phyloP scores from a whole-genome alignment of 2,329 filamentous ascomycete genomes.

The Ophiostoma pallidulum region DNA sequence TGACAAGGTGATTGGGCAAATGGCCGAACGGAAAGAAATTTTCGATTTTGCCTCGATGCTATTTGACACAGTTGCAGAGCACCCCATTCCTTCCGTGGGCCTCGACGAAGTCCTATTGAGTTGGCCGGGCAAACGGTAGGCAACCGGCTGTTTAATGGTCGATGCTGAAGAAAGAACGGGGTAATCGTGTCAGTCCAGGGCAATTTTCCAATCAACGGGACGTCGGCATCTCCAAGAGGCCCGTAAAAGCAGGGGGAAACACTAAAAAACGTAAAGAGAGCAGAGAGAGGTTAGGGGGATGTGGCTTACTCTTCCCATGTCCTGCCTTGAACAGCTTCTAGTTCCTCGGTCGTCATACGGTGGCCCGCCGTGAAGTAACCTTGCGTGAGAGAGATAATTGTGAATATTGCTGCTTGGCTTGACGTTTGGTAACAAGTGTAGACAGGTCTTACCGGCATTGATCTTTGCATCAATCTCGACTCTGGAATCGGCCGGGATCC shows the following conservation, averaged over 20 bases:
- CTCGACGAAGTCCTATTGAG: too few species aligned
- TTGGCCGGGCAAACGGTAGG: not conserved
- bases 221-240: not conserved
- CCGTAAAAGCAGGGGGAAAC: slow-evolving; percentile 11
- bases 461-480: slow-evolving; percentile 99
- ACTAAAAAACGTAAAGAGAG: not conserved
- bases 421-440: too few species aligned
- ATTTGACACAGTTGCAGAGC: too few species aligned
- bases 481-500: slow-evolving; percentile 88
- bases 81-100: too few species aligned
- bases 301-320: slow-evolving; percentile 74
- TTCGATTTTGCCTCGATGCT: too few species aligned
- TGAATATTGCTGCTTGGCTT: too few species aligned
- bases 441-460: slow-evolving; percentile 65
- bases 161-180: slow-evolving; percentile 14
- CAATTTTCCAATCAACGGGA: slow-evolving; percentile 11
- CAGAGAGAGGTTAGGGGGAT: not conserved
- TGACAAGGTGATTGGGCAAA: too few species aligned
- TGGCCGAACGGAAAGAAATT: too few species aligned
- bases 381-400: not conserved
- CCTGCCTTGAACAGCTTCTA: slow-evolving; percentile 76
- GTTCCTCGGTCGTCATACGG: slow-evolving; percentile 77
- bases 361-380: slow-evolving; percentile 80
- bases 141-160: slow-evolving; percentile 18
- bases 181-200: slow-evolving; percentile 21